phyloP scores from a whole-genome alignment of 495 filamentous ascomycete genomes.

The Viridothelium virens region DNA sequence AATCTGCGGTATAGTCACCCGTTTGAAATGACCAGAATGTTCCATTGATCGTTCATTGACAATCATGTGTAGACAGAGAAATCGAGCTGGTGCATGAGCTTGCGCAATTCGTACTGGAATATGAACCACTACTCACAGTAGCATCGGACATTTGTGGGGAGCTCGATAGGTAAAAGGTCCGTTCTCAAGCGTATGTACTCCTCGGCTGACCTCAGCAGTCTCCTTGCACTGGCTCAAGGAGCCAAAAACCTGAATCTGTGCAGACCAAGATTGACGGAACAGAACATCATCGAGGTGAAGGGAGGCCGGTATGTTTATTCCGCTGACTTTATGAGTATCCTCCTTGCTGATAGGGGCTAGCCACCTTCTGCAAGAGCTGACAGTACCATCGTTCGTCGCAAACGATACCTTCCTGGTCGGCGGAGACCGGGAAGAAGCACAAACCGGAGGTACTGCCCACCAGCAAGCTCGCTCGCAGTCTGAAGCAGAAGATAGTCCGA shows the following conservation, averaged over 20 bases:
- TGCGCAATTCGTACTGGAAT: conserved; percentile 60
- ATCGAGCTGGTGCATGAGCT: conserved; percentile 83
- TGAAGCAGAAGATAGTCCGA: conserved; percentile 40
- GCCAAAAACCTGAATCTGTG: conserved; percentile 67
- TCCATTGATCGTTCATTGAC: background rate
- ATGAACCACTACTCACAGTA: conserved; percentile 56
- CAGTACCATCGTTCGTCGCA: conserved; percentile 76
- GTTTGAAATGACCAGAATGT: background rate
- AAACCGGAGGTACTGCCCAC: conserved; percentile 11
- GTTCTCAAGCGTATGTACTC: background rate
- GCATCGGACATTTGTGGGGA: conserved; percentile 77
- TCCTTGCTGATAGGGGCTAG: conserved; percentile 33
- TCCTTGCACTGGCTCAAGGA: conserved; percentile 72
- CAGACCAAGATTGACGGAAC: conserved; percentile 58
- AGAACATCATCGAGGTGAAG: conserved; percentile 69
- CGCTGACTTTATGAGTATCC: background rate
- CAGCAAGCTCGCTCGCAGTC: background rate
- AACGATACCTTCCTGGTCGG: conserved; percentile 69
- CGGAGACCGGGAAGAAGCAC: conserved; percentile 42
- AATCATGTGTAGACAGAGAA: conserved; percentile 61
- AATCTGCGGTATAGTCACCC: conserved; percentile 60
- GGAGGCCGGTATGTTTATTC: conserved; percentile 56
- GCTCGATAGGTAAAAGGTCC: conserved; percentile 55
- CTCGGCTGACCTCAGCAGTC: conserved; percentile 39
- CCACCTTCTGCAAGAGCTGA: conserved; percentile 82